phyloP scores from a whole-genome alignment of 2,329 filamentous ascomycete species.

The Cladosporium austrohemisphaericum region DNA sequence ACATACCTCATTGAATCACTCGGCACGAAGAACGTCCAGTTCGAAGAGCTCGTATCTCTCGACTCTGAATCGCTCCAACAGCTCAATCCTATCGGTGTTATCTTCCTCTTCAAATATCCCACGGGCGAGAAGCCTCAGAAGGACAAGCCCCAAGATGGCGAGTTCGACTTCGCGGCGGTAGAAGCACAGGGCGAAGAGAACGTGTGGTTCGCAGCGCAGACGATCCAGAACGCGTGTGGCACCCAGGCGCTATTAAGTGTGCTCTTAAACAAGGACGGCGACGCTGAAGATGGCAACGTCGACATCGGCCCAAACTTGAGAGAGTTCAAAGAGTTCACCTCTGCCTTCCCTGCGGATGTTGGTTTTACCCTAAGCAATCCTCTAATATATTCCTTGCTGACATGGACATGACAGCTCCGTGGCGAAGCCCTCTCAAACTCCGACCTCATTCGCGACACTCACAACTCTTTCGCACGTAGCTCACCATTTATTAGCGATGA shows the following conservation, averaged over 20 bases:
- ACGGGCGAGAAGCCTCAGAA: slow-evolving; percentile 60
- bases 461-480: slow-evolving; percentile 85
- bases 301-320: slow-evolving; percentile 67
- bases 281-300: slow-evolving; percentile 51
- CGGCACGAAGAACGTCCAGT: slow-evolving; percentile 89
- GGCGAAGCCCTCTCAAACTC: slow-evolving; percentile 70
- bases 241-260: slow-evolving; percentile 93
- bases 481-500: slow-evolving; percentile 94
- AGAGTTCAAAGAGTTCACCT: slow-evolving; percentile 85
- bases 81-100: slow-evolving; percentile 66
- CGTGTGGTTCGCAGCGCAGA: slow-evolving; percentile 93
- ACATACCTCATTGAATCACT: slow-evolving; percentile 92
- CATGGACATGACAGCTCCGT: slow-evolving; percentile 49
- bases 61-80: slow-evolving; percentile 70
- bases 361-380: too few relatives aligned
- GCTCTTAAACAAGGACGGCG: slow-evolving; percentile 68
- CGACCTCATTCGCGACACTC: slow-evolving; percentile 57
- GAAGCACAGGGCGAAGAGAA: slow-evolving; percentile 23
- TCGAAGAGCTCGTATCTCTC: slow-evolving; percentile 90
- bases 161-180: slow-evolving; percentile 70
- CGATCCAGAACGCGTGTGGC: slow-evolving; percentile 97
- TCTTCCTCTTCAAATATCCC: slow-evolving; percentile 98
- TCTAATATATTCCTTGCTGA: neutral
- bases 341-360: slow-evolving; percentile 66
- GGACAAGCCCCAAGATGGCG: slow-evolving; percentile 71